Evolutionary conservation across 306 rosid species (phyloP), one percentile per base, ranked within the genome.

Genomic region (Bauhinia variegata): DNA sequence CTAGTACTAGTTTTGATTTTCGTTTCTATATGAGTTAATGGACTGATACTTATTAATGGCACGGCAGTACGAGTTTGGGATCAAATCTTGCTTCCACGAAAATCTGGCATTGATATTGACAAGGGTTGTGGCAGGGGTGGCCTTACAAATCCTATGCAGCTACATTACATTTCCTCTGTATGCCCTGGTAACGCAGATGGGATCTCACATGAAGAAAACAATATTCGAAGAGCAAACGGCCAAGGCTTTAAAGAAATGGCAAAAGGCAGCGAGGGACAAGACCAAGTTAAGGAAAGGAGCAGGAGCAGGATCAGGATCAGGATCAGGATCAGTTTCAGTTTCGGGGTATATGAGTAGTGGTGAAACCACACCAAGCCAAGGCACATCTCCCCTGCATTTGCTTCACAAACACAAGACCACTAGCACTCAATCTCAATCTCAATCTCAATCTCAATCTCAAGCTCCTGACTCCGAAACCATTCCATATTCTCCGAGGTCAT

Each of bases 151-250:
- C 70, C 10, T 83, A 12, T 85, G 95, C 78, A 85, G 91, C 52
- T 88, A 88, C 77, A 79, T 77, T 11, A 88, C 91, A 15, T 85
- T 88, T 67, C 95, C 91, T 37, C 84, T 88, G 7, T 85, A 83
- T 65, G 78, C 89, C 36, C 52, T 88, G 4, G 82, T 85, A 5
- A 88, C 91, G 57, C 49, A 86, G 96, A 86, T 89, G 96, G 96
- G 92, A 48, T 80, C 90, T 36, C 92, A 82, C 76, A 80, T 78
- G 96, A 86, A 89, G 72, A 79, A 44, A 70, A 54, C 88, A 61
- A 84, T 84, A 4, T 89, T 89, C 54, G 88, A 86, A 77, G 87
- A 89, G 61, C 92, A 86, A 80, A 86, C 90, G 0, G 70, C 88
- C 11, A 86, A 74, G 47, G 92, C 90, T 18, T 85, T 89, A 3